Conservation (phyloP, 306 rosid species). For the Cotoneaster glaucophyllus region DNA sequence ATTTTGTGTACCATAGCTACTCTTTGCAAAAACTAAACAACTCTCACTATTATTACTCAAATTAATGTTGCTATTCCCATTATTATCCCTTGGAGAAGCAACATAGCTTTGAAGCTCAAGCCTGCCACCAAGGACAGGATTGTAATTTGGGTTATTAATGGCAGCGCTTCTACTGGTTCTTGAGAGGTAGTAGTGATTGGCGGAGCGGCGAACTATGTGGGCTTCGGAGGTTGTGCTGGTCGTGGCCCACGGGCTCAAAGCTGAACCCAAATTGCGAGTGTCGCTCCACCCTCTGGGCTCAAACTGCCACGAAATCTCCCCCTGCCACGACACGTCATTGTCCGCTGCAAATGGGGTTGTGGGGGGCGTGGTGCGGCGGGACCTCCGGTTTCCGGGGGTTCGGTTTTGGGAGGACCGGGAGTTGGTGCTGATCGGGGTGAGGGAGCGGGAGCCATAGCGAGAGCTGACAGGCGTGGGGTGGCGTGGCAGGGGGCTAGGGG, state of each 20-base stretch:
- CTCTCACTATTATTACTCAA: slow-evolving; percentile 20
- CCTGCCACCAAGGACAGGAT: slow-evolving; percentile 28
- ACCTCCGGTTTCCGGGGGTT: slow-evolving; percentile 19
- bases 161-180: slow-evolving; percentile 17
- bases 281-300: slow-evolving; percentile 52
- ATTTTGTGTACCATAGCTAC: background rate
- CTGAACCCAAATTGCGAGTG: slow-evolving; percentile 39
- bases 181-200: slow-evolving; percentile 63
- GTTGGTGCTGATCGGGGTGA: slow-evolving; percentile 31
- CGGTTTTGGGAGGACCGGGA: background rate
- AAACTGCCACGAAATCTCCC: slow-evolving; percentile 75
- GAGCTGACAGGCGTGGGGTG: slow-evolving; percentile 42
- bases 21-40: slow-evolving; percentile 14
- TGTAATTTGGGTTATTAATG: slow-evolving; percentile 11
- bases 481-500: slow-evolving; percentile 9
- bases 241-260: slow-evolving; percentile 59
- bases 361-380: slow-evolving; percentile 26
- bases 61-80: background rate
- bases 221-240: slow-evolving; percentile 20
- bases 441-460: slow-evolving; percentile 36
- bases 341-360: slow-evolving; percentile 63
- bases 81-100: slow-evolving; percentile 9
- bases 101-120: slow-evolving; percentile 73
- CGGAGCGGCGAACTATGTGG: slow-evolving; percentile 36
- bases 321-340: slow-evolving; percentile 63